phyloP scores from a whole-genome alignment of 768 basidiomycete species.

The Fibroporia radiculosa region DNA sequence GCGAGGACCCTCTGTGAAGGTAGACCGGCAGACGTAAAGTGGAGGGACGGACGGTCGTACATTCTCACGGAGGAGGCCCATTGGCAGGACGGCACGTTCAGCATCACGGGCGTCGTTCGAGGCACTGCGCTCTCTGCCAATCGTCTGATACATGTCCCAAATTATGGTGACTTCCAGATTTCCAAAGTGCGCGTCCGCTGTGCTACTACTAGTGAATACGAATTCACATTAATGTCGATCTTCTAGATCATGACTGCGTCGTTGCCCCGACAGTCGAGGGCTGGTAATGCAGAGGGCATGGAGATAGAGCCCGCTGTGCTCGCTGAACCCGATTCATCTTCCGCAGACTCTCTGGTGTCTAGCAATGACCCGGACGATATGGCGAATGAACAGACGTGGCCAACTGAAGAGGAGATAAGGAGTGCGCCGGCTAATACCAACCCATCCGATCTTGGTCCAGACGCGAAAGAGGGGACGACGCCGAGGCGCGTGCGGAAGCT shows the following conservation, averaged over 20 bases:
- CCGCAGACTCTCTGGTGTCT: conserved; percentile 81
- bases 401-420: conserved; percentile 92
- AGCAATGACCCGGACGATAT: conserved; percentile 85
- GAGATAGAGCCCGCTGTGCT: conserved; percentile 61
- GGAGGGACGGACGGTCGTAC: conserved; percentile 77
- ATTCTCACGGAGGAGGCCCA: conserved; percentile 60
- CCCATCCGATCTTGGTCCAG: conserved; percentile 38
- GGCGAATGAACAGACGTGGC: conserved; percentile 97
- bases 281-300: conserved; percentile 38
- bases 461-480: conserved; percentile 65
- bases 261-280: conserved; percentile 31
- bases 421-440: conserved; percentile 26
- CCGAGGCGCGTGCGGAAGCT: conserved; percentile 75
- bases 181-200: conserved; percentile 48
- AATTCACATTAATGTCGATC: background rate
- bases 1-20: conserved; percentile 80
- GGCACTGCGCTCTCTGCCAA: conserved; percentile 74
- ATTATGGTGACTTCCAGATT: conserved; percentile 83
- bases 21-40: conserved; percentile 68
- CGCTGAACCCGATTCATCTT: conserved; percentile 52
- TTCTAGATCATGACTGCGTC: conserved; percentile 66
- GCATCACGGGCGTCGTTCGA: conserved; percentile 80
- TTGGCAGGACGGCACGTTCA: conserved; percentile 60
- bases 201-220: background rate
- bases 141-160: conserved; percentile 80